Base-by-base conservation (phyloP, 345 rosid genomes). In the Barbarea vulgaris region DNA sequence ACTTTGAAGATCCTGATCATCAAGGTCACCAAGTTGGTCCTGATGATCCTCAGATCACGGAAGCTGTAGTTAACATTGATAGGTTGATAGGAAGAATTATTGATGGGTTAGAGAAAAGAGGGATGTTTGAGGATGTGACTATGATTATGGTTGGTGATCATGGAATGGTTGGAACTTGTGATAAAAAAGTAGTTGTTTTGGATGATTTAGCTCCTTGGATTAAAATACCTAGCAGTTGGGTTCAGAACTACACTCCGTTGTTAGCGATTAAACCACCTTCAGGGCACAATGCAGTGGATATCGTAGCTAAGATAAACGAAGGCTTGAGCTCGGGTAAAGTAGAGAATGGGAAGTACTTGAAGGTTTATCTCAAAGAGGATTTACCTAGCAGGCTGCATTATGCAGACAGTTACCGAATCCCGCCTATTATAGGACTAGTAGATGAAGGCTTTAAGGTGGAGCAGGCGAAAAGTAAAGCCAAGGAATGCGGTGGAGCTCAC, bases 121-220 rank as follows among this genome's bases (percentile, higher is more conserved):
- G 93, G 72, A 69, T 88, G 44, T 90, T 94, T 36, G 93, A 91
- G 74, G 97, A 94, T 84, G 96, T 94, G 74, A 82, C 75, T 46
- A 79, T 94, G 75, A 85, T 91, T 56, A 81, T 94, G 93, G 95
- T 91, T 9, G 97, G 98, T 72, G 98, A 91, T 81, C 98, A 91
- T 79, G 96, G 98, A 27, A 94, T 94, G 97, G 98, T 88, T 28
- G 95, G 97, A 28, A 91, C 96, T 13, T 94, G 98, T 63, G 98
- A 94, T 66, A 85, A 85, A 56, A 94, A 90, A 80, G 33, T 94
- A 55, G 77, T 94, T 11, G 84, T 84, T 42, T 61, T 91, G 4
- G 95, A 91, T 48, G 95, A 91, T 84, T 87, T 94, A 73, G 86
- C 84, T n/a, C 51, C 89, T 51, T 89, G 93, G 93, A 80, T 91